A percentile compares a stretch with the other conserved stretches of the same genome.
Conservation (phyloP, 1,284 basidiomycete genomes). For the Apiotrichum sp. region DNA sequence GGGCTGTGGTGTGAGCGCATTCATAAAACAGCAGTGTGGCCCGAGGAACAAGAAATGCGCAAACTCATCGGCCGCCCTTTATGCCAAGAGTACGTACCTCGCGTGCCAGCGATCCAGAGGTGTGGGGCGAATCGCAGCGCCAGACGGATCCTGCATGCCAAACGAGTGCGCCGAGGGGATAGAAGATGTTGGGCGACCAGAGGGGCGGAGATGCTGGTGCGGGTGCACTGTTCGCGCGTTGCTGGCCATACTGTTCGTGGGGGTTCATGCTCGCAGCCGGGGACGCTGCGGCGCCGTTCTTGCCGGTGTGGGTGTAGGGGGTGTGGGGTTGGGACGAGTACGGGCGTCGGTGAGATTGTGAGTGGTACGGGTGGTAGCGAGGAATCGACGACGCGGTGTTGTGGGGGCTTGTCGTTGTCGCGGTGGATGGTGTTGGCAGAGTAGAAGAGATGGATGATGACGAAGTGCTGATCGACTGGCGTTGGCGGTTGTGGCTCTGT, state of each 20-base stretch:
- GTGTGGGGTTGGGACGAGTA: background rate
- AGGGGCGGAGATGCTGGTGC: constrained; percentile 1
- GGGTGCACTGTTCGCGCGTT: background rate
- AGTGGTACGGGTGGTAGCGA: background rate
- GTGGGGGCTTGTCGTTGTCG: background rate
- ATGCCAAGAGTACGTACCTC: no score
- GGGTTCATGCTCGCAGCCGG: background rate
- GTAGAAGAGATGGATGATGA: no score
- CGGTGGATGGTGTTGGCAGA: background rate
- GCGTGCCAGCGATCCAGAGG: constrained; percentile 17
- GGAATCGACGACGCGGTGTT: no score
- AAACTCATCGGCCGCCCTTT: no score
- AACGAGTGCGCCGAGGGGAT: constrained; percentile 26
- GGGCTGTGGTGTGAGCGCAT: constrained; percentile 27
- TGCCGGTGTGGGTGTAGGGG: no score
- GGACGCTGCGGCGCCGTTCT: background rate
- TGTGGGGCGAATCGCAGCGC: constrained; percentile 34
- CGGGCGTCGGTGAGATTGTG: background rate
- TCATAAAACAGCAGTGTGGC: no score
- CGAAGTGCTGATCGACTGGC: no score
- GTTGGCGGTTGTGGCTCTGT: no score
- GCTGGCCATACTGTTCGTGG: background rate
- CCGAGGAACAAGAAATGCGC: no score
- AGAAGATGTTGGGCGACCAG: constrained; percentile 24
- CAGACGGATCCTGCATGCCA: constrained; percentile 34